Percentiles rank a stretch among this genome's conserved stretches.
phyloP scores from a whole-genome alignment of 1,139 yeast species.

The Lodderomyces orthopsilosis region DNA sequence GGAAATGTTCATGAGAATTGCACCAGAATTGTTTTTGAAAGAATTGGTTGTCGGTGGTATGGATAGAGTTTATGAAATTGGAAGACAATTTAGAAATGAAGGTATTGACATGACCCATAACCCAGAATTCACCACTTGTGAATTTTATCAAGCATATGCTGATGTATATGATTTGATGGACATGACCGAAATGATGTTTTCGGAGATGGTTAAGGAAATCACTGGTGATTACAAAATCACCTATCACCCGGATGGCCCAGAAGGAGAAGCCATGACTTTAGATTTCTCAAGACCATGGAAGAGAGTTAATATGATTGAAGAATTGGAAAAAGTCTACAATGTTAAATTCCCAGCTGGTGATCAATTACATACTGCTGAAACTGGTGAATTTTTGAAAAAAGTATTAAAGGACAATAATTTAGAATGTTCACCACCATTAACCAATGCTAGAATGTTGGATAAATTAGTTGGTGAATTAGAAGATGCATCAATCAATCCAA shows the following conservation, averaged over 20 bases:
- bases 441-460: constrained; percentile 98
- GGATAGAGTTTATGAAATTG: constrained; percentile 97
- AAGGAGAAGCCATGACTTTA: constrained; percentile 70
- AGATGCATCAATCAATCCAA: constrained; percentile 92
- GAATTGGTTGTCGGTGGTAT: constrained; percentile 98
- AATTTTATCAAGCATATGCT: constrained; percentile 92
- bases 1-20: constrained; percentile 98
- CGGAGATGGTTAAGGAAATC: constrained; percentile 96
- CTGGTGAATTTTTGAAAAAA: constrained; percentile 85
- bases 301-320: constrained; percentile 96
- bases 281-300: constrained; percentile 98
- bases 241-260: constrained; percentile 88
- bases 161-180: constrained; percentile 96
- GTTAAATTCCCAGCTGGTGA: constrained; percentile 96
- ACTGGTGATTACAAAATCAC: constrained; percentile 82
- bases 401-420: constrained; percentile 75
- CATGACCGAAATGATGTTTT: constrained; percentile 87
- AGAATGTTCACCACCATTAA: constrained; percentile 94
- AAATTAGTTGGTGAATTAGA: constrained; percentile 94
- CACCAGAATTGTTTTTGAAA: constrained; percentile 95
- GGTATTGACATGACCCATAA: constrained; percentile 98
- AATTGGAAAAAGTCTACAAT: constrained; percentile 79
- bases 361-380: constrained; percentile 88
- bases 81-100: constrained; percentile 98
- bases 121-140: constrained; percentile 98